A percentile compares a stretch with the other conserved stretches of the same genome.
Evolutionary conservation across 2,329 filamentous ascomycete species (phyloP).

Genomic region (Ascomycota sp.): DNA sequence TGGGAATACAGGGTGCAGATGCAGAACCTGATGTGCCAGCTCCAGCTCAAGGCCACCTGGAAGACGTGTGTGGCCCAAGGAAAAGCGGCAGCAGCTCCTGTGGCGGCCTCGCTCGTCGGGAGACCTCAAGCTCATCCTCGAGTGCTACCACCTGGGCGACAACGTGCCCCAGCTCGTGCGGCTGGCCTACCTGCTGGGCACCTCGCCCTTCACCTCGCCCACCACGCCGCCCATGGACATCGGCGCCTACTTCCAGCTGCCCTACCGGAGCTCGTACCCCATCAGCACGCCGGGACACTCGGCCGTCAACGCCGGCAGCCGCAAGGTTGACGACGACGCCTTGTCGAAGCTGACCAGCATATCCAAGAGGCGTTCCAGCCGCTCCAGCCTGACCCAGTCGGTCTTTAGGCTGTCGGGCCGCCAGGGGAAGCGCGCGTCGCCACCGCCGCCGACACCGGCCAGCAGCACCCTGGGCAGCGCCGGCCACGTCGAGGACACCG

Average conservation of each 20-base stretch:
- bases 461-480: slow-evolving; percentile 1
- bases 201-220: slow-evolving; percentile 16
- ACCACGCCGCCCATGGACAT: slow-evolving; percentile 18
- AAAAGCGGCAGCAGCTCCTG: slow-evolving; percentile 17
- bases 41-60: slow-evolving; percentile 21
- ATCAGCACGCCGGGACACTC: slow-evolving; percentile 13
- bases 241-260: slow-evolving; percentile 17
- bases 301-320: slow-evolving; percentile 3
- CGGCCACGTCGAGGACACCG: slow-evolving; percentile 5
- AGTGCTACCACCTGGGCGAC: slow-evolving; percentile 20
- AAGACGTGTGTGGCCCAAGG: slow-evolving; percentile 25
- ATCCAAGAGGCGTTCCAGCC: slow-evolving; percentile 9
- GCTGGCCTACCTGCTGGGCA: slow-evolving; percentile 22
- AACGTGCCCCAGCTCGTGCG: slow-evolving; percentile 21
- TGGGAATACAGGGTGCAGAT: slow-evolving; percentile 23
- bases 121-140: slow-evolving; percentile 22
- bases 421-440: slow-evolving; percentile 15
- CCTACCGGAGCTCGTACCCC: slow-evolving; percentile 15
- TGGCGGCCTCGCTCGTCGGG: slow-evolving; percentile 21
- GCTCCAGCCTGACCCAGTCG: slow-evolving; percentile 9
- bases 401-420: slow-evolving; percentile 13
- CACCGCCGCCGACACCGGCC: slow-evolving; percentile 14
- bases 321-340: slow-evolving; percentile 10
- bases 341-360: slow-evolving; percentile 9
- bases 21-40: slow-evolving; percentile 23